These are phyloP conservation scores for Malbranchea cinnamomea DNA, from an alignment of 2,329 filamentous ascomycete genomes.

Conservation along the genomic window DNA sequence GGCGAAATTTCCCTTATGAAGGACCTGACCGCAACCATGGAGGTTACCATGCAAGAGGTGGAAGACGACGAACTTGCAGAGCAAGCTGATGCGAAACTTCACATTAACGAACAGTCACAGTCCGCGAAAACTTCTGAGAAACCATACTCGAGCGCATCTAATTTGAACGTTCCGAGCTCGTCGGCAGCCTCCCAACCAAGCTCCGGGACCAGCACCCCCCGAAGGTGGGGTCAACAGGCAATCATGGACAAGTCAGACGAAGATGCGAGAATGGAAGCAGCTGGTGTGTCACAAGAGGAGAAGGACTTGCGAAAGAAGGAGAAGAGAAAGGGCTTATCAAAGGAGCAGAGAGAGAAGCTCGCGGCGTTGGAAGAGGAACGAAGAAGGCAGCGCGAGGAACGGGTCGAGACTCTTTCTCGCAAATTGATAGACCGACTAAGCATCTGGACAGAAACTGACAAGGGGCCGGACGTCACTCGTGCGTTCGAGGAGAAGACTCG, in stretches of 20 bases:
- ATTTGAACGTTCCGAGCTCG: too few relatives aligned
- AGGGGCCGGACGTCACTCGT: conserved; percentile 63
- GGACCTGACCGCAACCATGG: conserved; percentile 94
- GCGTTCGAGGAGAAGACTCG: conserved; percentile 91
- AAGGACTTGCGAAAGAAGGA: conserved; percentile 64
- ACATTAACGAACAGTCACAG: conserved; percentile 20
- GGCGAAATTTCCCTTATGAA: conserved; percentile 98
- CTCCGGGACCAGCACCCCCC: conserved; percentile 33
- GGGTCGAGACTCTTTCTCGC: conserved; percentile 65
- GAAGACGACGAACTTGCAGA: conserved; percentile 50
- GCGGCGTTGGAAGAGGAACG: conserved; percentile 80
- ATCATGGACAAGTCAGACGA: conserved; percentile 83
- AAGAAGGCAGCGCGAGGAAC: conserved; percentile 68
- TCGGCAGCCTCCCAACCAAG: conserved; percentile 12
- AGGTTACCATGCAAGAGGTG: conserved; percentile 75
- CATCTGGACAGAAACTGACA: conserved; percentile 96
- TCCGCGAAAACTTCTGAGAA: conserved; percentile 2
- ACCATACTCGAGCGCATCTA: conserved; percentile 17
- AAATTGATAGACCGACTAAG: conserved; percentile 83
- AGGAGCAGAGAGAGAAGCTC: conserved; percentile 87
- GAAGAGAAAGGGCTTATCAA: conserved; percentile 79
- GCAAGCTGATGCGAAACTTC: conserved; percentile 35
- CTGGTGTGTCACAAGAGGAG: conserved; percentile 55
- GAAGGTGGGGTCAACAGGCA: conserved; percentile 55
- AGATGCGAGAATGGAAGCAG: conserved; percentile 48